Base-by-base conservation (phyloP, 2,329 filamentous ascomycete species). In the Periglandula ipomoeae region DNA sequence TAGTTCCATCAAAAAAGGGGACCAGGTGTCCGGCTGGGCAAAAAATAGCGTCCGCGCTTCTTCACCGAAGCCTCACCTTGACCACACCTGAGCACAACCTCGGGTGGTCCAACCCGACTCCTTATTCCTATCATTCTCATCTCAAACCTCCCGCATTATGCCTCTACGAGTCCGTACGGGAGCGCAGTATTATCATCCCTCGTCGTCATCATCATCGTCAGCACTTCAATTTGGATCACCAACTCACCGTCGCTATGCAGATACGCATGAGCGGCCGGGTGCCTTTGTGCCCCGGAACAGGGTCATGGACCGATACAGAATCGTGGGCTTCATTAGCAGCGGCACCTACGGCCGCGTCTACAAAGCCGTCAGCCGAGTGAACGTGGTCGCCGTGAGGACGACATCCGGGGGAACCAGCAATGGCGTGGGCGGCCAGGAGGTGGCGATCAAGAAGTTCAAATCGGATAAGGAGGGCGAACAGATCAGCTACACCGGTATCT, bases 391-490 rank as follows among this genome's bases (percentile, higher is more conserved):
- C 22, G 44, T 44, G n/a, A 44, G 38, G 20, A 48, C 35, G 23
- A 38, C 48, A 19, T 37, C 40, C 32, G 27, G 38, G 52, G 8
- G 27, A 2, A 42, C 52, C 26, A 32, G 48, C 32, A 41, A 37
- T 78, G 85, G 70, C 50, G 55, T 55, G 80, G 82, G 58, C 73
- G 83, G 64, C 70, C 81, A 46, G 54, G 89, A 95, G 61, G 96
- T 95, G 63, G 93, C 93, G 58, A 98, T 98, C 73, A 98, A 98
- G 65, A 98, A 98, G 79, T 95, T 96, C 79, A 96, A 96, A 73
- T 90, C 90, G 7, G 93, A 98, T 68, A 98, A 97, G 71, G 93
- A 98, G 69, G 93, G 93, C 50, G 93, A 98, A 66, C 81, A 86
- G 59, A 74, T 96, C 42, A 87, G 94, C 59, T 98, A 98, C 68